Percentiles rank a stretch among this genome's conserved stretches.
Evolutionary conservation across 805 yeast genomes (phyloP).

Genomic region (Wickerhamiella qilinensis): DNA sequence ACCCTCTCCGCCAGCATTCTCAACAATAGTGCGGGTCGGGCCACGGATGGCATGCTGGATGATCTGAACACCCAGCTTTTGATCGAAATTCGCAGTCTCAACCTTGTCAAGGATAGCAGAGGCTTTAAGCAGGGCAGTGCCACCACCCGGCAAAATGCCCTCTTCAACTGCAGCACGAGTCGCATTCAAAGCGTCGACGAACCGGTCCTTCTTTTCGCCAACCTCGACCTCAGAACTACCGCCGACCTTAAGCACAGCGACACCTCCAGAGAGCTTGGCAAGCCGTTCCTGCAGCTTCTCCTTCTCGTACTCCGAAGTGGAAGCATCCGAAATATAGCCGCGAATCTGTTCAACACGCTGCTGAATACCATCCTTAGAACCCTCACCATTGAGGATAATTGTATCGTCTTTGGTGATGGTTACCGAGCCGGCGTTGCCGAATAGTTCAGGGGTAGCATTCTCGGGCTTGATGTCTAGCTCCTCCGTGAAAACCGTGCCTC

Average conservation of each 20-base stretch:
- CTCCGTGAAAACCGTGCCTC: constrained; percentile 78
- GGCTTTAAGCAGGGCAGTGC: constrained; percentile 93
- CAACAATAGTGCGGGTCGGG: constrained; percentile 91
- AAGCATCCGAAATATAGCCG: constrained; percentile 52
- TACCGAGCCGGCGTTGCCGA: constrained; percentile 84
- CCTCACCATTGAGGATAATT: constrained; percentile 83
- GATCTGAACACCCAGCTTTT: constrained; percentile 87
- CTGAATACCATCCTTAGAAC: constrained; percentile 61
- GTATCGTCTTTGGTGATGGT: constrained; percentile 94
- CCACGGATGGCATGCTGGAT: constrained; percentile 83
- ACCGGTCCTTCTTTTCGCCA: constrained; percentile 98
- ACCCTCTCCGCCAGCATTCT: constrained; percentile 96
- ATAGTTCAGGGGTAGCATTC: constrained; percentile 73
- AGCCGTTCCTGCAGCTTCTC: constrained; percentile 95
- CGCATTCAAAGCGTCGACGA: constrained; percentile 95
- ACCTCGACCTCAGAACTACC: constrained; percentile 96
- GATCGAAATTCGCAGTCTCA: constrained; percentile 80
- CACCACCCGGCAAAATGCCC: constrained; percentile 99
- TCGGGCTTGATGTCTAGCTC: constrained; percentile 93
- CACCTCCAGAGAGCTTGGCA: constrained; percentile 96
- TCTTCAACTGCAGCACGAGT: constrained; percentile 98
- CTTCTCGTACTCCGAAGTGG: constrained; percentile 75
- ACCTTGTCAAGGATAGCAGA: constrained; percentile 55
- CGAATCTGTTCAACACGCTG: constrained; percentile 92
- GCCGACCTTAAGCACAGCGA: constrained; percentile 94